Evolutionary conservation across 2,329 filamentous ascomycete genomes (phyloP).

Genomic region (Colletotrichum nymphaeae): DNA sequence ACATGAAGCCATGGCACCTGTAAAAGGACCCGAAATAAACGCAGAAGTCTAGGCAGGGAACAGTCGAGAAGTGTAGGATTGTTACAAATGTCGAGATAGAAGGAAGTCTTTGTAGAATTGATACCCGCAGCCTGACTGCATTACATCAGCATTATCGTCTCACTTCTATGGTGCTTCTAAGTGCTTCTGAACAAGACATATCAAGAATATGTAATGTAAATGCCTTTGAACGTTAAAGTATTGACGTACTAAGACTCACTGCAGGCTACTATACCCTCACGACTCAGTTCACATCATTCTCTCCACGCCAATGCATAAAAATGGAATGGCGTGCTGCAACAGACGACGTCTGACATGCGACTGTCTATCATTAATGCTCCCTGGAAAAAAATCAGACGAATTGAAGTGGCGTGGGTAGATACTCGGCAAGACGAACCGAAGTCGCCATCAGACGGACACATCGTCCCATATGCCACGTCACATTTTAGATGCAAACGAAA

Average conservation of each 20-base stretch:
- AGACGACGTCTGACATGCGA: neutral
- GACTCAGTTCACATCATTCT: neutral
- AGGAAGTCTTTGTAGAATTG: neutral
- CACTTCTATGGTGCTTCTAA: neutral
- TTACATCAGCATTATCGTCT: neutral
- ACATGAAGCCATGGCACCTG: neutral
- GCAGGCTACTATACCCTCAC: neutral
- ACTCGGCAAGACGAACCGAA: neutral
- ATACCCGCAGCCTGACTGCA: slow-evolving; percentile 8
- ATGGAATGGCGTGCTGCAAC: neutral
- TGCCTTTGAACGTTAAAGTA: too few species aligned
- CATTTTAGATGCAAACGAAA: neutral
- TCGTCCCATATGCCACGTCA: neutral
- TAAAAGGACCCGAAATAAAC: too few species aligned
- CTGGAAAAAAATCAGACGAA: neutral
- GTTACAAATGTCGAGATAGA: neutral
- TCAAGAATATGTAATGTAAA: too few species aligned
- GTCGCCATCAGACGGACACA: neutral
- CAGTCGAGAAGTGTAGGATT: neutral
- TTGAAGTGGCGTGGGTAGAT: neutral
- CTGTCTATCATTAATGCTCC: neutral
- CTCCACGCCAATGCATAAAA: too few species aligned
- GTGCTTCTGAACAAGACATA: too few species aligned
- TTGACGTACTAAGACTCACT: neutral
- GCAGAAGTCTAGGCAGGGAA: neutral